phyloP scores from a whole-genome alignment of 345 rosid genomes.

The Acer saccharum region DNA sequence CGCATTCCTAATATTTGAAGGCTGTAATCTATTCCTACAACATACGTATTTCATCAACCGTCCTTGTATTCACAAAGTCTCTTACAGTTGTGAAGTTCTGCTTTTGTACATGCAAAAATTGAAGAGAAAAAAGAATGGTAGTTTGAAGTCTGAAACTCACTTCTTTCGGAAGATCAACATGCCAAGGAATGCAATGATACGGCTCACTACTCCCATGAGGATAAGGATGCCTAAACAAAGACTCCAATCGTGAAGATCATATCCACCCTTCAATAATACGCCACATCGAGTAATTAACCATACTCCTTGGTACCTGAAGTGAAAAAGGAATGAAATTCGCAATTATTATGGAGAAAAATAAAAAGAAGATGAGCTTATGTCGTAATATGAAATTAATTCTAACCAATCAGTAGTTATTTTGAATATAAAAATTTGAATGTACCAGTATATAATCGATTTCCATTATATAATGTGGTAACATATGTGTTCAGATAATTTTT shows the following conservation, averaged over 20 bases:
- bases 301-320: constrained; percentile 77
- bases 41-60: background rate
- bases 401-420: background rate
- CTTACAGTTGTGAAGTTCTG: background rate
- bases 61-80: background rate
- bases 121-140: constrained; percentile 3
- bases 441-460: too few species aligned
- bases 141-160: constrained; percentile 32
- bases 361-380: background rate
- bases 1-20: background rate
- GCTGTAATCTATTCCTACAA: background rate
- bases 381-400: background rate
- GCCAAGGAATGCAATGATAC: constrained; percentile 57
- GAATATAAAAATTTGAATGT: background rate
- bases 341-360: background rate
- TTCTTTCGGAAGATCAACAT: constrained; percentile 71
- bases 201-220: constrained; percentile 51
- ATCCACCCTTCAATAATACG: constrained; percentile 54
- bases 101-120: background rate
- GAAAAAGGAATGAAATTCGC: constrained; percentile 6
- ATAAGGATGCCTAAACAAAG: constrained; percentile 59
- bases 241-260: constrained; percentile 58
- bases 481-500: too few species aligned
- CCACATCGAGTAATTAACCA: constrained; percentile 92
- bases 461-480: too few species aligned